These are phyloP conservation scores for Lojkania enalia DNA, from an alignment of 2,329 filamentous ascomycete genomes.

Conservation along the genomic window DNA sequence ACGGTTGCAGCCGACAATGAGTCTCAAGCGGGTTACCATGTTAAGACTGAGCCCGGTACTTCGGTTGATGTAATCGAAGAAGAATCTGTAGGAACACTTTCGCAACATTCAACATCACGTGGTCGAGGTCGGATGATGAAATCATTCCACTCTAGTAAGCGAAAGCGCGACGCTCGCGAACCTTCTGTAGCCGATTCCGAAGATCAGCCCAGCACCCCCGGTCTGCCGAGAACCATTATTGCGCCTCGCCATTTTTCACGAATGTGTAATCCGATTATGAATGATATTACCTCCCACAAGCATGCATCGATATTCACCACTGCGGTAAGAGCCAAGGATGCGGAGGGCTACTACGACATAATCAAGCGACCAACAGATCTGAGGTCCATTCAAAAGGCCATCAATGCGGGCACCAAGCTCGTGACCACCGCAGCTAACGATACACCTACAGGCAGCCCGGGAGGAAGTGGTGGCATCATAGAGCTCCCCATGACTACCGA, in stretches of 20 bases:
- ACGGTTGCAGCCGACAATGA: conserved; percentile 47
- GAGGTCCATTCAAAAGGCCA: conserved; percentile 55
- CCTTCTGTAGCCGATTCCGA: conserved; percentile 37
- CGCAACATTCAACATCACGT: conserved; percentile 37
- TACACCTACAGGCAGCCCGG: conserved; percentile 63
- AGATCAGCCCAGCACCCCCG: conserved; percentile 32
- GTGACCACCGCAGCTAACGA: conserved; percentile 58
- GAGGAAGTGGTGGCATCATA: conserved; percentile 53
- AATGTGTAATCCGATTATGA: conserved; percentile 53
- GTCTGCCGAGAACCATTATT: conserved; percentile 39
- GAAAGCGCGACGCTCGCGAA: conserved; percentile 46
- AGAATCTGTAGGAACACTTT: conserved; percentile 32
- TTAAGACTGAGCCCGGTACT: conserved; percentile 54
- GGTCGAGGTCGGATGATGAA: conserved; percentile 29
- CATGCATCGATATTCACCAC: conserved; percentile 55
- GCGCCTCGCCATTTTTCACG: conserved; percentile 55
- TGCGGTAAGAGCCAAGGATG: conserved; percentile 55
- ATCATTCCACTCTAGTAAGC: conserved; percentile 41
- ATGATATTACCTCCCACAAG: conserved; percentile 56
- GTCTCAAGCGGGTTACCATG: conserved; percentile 41
- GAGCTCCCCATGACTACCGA: conserved; percentile 71
- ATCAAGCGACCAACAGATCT: conserved; percentile 57
- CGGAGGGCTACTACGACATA: conserved; percentile 56
- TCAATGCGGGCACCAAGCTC: conserved; percentile 58
- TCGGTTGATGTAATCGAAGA: conserved; percentile 49